phyloP scores from a whole-genome alignment of 78 protist species.

The Dictyostelium capitatum region DNA sequence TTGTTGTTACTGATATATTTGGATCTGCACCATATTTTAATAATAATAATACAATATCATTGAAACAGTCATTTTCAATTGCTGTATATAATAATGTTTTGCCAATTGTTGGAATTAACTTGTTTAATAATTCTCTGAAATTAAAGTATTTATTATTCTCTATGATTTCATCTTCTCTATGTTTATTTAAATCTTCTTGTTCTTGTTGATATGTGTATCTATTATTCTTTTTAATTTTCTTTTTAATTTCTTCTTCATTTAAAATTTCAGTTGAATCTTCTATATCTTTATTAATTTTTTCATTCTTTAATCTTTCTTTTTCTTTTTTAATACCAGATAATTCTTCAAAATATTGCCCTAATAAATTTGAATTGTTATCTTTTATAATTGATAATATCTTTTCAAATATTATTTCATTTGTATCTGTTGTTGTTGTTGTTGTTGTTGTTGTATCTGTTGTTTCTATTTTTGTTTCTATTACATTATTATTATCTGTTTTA shows the following conservation, averaged over 20 bases:
- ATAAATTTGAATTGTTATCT: conserved; percentile 11
- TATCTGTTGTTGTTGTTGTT: neutral
- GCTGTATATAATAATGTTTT: conserved; percentile 23
- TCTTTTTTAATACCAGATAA: neutral
- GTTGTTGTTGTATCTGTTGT: neutral
- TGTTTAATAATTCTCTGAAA: neutral
- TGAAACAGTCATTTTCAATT: neutral
- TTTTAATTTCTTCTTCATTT: neutral
- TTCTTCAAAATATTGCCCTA: neutral
- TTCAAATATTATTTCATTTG: neutral
- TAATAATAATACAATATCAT: conserved; percentile 19
- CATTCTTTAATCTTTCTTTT: neutral
- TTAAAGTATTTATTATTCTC: neutral
- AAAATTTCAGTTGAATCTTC: neutral
- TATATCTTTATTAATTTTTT: neutral
- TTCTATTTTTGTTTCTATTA: neutral
- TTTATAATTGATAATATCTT: neutral
- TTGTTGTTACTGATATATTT: neutral
- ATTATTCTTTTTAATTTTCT: neutral
- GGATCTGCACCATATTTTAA: neutral
- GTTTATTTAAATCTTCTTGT: neutral
- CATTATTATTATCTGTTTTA: neutral
- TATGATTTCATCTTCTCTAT: neutral
- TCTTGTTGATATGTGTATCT: neutral
- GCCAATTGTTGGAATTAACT: neutral